Evolutionary conservation across 2,329 filamentous ascomycete species (phyloP).

Genomic region (Trichoderma pleuroti): DNA sequence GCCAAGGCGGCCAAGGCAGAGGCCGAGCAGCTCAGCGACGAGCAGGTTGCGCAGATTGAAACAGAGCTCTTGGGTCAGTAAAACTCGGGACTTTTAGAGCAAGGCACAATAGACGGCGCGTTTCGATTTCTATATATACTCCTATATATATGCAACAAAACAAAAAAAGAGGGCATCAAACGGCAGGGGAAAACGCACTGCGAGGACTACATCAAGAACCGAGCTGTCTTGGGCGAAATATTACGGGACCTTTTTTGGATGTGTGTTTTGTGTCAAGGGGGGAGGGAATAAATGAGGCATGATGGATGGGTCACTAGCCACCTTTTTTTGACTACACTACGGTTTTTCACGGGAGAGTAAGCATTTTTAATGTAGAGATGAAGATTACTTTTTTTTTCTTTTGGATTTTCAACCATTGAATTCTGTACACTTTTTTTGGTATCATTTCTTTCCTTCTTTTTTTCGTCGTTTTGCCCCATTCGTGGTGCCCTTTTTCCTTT

Average conservation of each 20-base stretch:
- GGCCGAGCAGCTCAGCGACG: conserved; percentile 37
- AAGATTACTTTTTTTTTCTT: conserved; percentile 3
- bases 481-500: neutral
- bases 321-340: neutral
- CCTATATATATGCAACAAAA: neutral
- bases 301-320: neutral
- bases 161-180: neutral
- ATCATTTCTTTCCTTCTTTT: neutral
- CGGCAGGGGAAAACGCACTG: neutral
- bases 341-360: neutral
- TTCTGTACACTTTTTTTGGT: neutral
- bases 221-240: neutral
- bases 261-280: neutral
- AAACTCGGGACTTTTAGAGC: neutral
- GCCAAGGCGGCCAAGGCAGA: conserved; percentile 40
- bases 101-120: neutral
- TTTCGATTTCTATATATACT: neutral
- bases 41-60: conserved; percentile 43
- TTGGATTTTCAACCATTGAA: neutral
- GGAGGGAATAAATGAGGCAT: neutral
- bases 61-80: conserved; percentile 43
- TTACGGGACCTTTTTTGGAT: conserved; percentile 1
- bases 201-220: neutral
- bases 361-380: conserved; percentile 10
- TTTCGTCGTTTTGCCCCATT: neutral